phyloP scores from a whole-genome alignment of 129 eudicot genomes.

The Logfia minima region DNA sequence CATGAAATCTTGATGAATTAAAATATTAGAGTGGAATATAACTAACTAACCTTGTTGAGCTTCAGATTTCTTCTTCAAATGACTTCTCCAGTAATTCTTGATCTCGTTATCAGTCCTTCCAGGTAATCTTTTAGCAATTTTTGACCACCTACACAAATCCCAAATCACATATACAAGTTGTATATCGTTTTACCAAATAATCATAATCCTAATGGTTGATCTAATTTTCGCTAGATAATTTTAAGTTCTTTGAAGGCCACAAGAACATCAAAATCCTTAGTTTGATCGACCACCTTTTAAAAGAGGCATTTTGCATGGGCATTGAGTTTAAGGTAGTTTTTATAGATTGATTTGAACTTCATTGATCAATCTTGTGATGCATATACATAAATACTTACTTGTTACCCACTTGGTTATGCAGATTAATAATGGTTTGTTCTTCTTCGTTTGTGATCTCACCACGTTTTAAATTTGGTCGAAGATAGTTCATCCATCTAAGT shows the following conservation, averaged over 20 bases:
- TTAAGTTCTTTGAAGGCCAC: background rate
- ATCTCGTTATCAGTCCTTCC: conserved; percentile 82
- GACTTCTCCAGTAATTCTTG: conserved; percentile 85
- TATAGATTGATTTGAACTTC: background rate
- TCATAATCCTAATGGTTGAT: background rate
- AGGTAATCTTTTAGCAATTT: conserved; percentile 62
- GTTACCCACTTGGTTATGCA: conserved; percentile 73
- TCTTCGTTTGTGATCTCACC: conserved; percentile 61
- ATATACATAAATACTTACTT: conserved; percentile 38
- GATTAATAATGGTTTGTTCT: conserved; percentile 55
- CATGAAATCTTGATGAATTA: background rate
- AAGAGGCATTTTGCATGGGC: background rate
- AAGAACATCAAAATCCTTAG: background rate
- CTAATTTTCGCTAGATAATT: background rate
- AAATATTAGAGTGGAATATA: background rate
- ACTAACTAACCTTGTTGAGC: conserved; percentile 41
- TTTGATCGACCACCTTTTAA: background rate
- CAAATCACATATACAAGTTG: background rate
- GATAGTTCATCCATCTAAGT: conserved; percentile 77
- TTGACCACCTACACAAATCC: conserved; percentile 57
- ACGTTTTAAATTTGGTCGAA: conserved; percentile 69
- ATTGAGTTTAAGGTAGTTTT: background rate
- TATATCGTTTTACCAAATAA: background rate
- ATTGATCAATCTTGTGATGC: background rate
- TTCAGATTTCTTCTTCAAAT: conserved; percentile 48